phyloP scores from a whole-genome alignment of 805 yeast genomes.

The Yarrowia sp. region DNA sequence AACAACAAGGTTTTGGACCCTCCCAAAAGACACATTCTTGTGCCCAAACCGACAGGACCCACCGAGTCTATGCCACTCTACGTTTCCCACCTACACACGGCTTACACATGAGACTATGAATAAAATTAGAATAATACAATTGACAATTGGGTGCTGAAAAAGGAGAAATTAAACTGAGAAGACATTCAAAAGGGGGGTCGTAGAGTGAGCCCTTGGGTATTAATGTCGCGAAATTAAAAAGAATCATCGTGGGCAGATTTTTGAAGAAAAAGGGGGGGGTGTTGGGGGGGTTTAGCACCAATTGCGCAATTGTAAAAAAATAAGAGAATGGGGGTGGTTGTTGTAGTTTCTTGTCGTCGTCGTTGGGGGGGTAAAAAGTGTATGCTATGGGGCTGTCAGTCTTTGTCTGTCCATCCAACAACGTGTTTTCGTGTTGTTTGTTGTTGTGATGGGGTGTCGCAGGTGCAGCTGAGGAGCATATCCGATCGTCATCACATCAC shows the following conservation, averaged over 20 bases:
- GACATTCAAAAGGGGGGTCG: neutral
- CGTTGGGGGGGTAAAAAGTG: too few relatives aligned
- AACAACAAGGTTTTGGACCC: neutral
- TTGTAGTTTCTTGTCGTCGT: neutral
- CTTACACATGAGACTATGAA: constrained; percentile 15
- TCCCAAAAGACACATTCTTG: constrained; percentile 9
- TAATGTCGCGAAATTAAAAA: constrained; percentile 12
- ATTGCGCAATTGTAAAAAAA: neutral
- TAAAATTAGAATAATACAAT: constrained; percentile 29
- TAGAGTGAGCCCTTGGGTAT: neutral
- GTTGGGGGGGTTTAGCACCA: constrained; percentile 1
- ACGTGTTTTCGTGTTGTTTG: too few relatives aligned
- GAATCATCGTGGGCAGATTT: neutral
- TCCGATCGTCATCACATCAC: too few relatives aligned
- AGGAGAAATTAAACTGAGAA: constrained; percentile 10
- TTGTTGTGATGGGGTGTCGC: too few relatives aligned
- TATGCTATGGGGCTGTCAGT: too few relatives aligned
- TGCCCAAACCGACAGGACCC: neutral
- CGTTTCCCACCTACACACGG: neutral
- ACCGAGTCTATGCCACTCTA: too few relatives aligned
- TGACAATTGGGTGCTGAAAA: constrained; percentile 13
- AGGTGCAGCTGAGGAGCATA: too few relatives aligned
- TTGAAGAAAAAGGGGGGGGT: neutral
- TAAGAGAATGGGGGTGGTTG: neutral
- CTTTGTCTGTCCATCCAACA: too few relatives aligned